phyloP scores from a whole-genome alignment of 208 protist species.

The Trypanosomatidae sp. region DNA sequence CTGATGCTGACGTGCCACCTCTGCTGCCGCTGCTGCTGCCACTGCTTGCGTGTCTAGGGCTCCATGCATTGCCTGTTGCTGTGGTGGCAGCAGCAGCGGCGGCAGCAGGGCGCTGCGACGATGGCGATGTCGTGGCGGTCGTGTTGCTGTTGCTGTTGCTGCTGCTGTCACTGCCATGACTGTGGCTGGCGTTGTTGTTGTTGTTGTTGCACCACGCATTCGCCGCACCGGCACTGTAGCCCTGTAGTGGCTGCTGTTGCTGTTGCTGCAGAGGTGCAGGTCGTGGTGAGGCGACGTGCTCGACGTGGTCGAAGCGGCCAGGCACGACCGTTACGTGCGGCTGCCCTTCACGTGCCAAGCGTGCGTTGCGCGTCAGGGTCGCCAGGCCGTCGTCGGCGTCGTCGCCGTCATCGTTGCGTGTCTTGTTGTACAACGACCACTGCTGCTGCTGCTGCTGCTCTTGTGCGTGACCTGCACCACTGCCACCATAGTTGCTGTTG shows the following conservation, averaged over 20 bases:
- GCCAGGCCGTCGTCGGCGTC: slow-evolving; percentile 26
- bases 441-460: neutral
- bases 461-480: neutral
- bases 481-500: neutral
- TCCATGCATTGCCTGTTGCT: neutral
- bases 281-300: slow-evolving; percentile 3
- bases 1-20: too few relatives aligned
- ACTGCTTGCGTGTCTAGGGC: neutral
- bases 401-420: neutral
- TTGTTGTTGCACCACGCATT: too few relatives aligned
- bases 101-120: neutral
- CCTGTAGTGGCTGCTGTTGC: neutral
- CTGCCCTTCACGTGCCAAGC: slow-evolving; percentile 11
- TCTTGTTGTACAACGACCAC: too few relatives aligned
- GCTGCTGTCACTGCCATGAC: too few relatives aligned
- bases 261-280: neutral
- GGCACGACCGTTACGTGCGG: neutral
- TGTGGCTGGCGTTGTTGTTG: too few relatives aligned
- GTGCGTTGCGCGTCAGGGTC: slow-evolving; percentile 21
- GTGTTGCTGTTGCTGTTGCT: neutral
- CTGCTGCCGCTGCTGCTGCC: neutral
- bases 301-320: slow-evolving; percentile 11
- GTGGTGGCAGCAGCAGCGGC: neutral
- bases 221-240: neutral
- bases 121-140: neutral